Evolutionary conservation across 176 grass and related monocot species (phyloP).

Genomic region (Poa annua): DNA sequence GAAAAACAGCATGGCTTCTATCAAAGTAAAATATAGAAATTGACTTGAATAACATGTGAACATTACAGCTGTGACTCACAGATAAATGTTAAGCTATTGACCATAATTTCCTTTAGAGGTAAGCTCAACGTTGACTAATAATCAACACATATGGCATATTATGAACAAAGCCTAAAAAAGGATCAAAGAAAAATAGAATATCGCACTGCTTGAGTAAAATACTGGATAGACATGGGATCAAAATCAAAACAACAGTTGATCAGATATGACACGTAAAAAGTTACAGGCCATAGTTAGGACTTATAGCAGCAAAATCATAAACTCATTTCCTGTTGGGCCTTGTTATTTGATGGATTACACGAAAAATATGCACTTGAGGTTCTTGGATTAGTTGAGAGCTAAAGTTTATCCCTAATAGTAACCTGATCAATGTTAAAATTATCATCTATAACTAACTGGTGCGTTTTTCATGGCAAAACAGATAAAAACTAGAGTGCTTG

Average conservation of each 20-base stretch:
- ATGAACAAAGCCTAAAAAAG: constrained; percentile 13
- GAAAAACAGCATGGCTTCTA: neutral
- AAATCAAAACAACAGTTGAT: constrained; percentile 2
- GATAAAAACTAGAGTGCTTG: neutral
- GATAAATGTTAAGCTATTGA: constrained; percentile 38
- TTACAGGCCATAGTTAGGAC: constrained; percentile 17
- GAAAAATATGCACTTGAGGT: constrained; percentile 5
- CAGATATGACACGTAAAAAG: neutral
- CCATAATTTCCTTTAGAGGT: constrained; percentile 16
- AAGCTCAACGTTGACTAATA: constrained; percentile 32
- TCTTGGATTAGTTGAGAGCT: constrained; percentile 20
- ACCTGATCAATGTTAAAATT: neutral
- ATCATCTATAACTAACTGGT: neutral
- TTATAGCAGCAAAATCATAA: neutral
- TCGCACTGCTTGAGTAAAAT: constrained; percentile 34
- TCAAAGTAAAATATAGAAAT: constrained; percentile 1
- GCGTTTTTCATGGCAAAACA: neutral
- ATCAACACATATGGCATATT: constrained; percentile 22
- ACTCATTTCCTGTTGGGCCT: neutral
- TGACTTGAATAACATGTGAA: constrained; percentile 18
- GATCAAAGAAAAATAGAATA: constrained; percentile 1
- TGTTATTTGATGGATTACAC: neutral
- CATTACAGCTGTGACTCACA: neutral
- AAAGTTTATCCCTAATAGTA: neutral
- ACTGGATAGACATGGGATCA: constrained; percentile 16